Evolutionary conservation across 2,329 filamentous ascomycete genomes (phyloP).

Genomic region (Monosporascus sp.): DNA sequence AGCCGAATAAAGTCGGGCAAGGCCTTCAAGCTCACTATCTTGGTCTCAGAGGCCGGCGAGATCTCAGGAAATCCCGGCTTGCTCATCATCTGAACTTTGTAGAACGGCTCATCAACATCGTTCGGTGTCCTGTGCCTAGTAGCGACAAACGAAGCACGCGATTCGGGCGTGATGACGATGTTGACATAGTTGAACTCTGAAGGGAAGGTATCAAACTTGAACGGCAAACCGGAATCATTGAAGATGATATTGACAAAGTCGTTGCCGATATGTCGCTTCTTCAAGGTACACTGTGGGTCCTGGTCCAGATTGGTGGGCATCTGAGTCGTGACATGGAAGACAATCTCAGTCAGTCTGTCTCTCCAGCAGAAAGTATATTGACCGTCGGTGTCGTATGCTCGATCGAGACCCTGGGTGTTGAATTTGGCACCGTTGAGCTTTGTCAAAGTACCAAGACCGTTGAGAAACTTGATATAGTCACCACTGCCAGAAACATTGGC

Average conservation of each 20-base stretch:
- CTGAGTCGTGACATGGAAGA: constrained; percentile 94
- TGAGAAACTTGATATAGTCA: constrained; percentile 82
- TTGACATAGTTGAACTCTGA: constrained; percentile 96
- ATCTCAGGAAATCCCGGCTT: constrained; percentile 87
- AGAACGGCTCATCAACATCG: constrained; percentile 54
- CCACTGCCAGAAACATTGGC: constrained; percentile 79
- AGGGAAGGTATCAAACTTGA: constrained; percentile 85
- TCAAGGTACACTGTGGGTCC: constrained; percentile 71
- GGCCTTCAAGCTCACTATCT: constrained; percentile 78
- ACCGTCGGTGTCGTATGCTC: constrained; percentile 71
- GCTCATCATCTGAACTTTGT: constrained; percentile 84
- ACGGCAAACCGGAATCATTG: constrained; percentile 89
- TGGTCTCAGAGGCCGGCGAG: constrained; percentile 81
- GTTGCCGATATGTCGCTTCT: constrained; percentile 95
- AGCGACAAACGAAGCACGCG: constrained; percentile 68
- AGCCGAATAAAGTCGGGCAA: constrained; percentile 82
- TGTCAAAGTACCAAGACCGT: constrained; percentile 74
- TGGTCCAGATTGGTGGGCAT: constrained; percentile 85
- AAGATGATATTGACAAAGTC: constrained; percentile 98
- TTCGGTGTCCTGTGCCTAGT: constrained; percentile 32
- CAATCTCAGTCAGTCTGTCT: constrained; percentile 87
- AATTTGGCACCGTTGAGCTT: constrained; percentile 77
- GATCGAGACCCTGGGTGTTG: constrained; percentile 89
- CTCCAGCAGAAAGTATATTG: constrained; percentile 91
- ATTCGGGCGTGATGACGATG: constrained; percentile 89